Base-by-base conservation (phyloP, 139 green algal species). In the Deuterostichococcus epilithicus region DNA sequence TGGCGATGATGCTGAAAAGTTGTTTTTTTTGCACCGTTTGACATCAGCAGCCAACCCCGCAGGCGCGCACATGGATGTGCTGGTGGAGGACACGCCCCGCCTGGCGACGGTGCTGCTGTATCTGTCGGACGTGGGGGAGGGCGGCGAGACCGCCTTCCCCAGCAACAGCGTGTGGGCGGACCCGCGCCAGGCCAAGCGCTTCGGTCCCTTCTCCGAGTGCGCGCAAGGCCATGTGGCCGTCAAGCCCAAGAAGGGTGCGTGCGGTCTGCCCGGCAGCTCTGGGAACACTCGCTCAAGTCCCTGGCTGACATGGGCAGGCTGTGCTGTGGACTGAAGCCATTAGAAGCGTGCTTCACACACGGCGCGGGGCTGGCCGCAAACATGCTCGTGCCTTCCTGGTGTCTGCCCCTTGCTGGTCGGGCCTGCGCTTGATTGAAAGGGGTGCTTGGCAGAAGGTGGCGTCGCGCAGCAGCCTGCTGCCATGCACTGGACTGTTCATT, bases 1-100 rank as follows among this genome's bases (percentile, higher is more conserved):
- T 52, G 42, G 13, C 42, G 8, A 97, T 92, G 1, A 83, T 96
- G 32, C 86, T 97, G 71, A 58, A n/a, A n/a, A 97, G 42, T 97
- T 79, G 37, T 68, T 83, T 2, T 37, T 52, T 52, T 52, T 8
- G 13, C 42, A 23, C 42, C 8, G 8, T 8, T 13, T 52, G 42
- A 13, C 8, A 52, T 23, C 13, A 52, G 42, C 42, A 23, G 8
- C 8, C 42, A 52, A 8, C 8, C 42, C 42, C 8, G 42, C 52
- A 63, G 52, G 88, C 1, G 74, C 88, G 0, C 93, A 96, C 80
- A 90, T 91, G 34, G 93, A 97, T 78, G 83, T 79, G 0, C 79
- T 95, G 70, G 75, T 83, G 34, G 79, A 94, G 52, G 13, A 63
- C 18, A 63, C 52, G 52, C 52, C 52, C 18, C 52, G 52, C 13